These are phyloP conservation scores for Diospyros lotus DNA, from an alignment of 148 eudicot genomes.

Conservation along the genomic window DNA sequence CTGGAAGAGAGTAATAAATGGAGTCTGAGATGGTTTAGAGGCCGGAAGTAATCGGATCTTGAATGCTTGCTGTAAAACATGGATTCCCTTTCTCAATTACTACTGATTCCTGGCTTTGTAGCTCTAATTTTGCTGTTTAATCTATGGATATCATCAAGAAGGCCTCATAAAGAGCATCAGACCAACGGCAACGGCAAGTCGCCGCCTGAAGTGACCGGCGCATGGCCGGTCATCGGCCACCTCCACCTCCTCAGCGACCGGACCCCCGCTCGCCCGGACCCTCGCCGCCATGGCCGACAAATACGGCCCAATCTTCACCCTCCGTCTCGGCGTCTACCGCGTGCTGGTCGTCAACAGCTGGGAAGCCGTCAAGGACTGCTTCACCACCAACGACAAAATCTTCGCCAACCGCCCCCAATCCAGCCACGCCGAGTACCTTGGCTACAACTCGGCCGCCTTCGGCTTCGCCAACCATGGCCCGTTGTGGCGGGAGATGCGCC, in stretches of 20 bases:
- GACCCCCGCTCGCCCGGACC: slow-evolving; percentile 4
- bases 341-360: slow-evolving; percentile 13
- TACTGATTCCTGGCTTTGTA: background rate
- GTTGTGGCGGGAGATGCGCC: slow-evolving; percentile 19
- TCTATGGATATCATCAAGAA: background rate
- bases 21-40: no score
- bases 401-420: slow-evolving; percentile 13
- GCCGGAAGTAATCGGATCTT: no score
- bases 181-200: background rate
- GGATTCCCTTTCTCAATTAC: background rate
- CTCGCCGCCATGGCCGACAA: slow-evolving; percentile 19
- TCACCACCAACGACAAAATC: slow-evolving; percentile 19
- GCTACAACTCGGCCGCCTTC: slow-evolving; percentile 11
- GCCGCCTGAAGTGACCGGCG: slow-evolving; percentile 10
- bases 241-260: slow-evolving; percentile 9
- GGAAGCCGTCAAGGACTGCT: slow-evolving; percentile 24
- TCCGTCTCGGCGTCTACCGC: slow-evolving; percentile 15
- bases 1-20: no score
- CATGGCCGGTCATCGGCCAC: slow-evolving; percentile 26
- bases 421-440: slow-evolving; percentile 9
- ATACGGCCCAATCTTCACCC: slow-evolving; percentile 16
- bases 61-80: background rate
- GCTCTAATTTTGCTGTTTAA: background rate
- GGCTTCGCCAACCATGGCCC: slow-evolving; percentile 20
- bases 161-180: background rate